phyloP scores from a whole-genome alignment of 2,329 filamentous ascomycete species.

The Helicocarpus griseus region DNA sequence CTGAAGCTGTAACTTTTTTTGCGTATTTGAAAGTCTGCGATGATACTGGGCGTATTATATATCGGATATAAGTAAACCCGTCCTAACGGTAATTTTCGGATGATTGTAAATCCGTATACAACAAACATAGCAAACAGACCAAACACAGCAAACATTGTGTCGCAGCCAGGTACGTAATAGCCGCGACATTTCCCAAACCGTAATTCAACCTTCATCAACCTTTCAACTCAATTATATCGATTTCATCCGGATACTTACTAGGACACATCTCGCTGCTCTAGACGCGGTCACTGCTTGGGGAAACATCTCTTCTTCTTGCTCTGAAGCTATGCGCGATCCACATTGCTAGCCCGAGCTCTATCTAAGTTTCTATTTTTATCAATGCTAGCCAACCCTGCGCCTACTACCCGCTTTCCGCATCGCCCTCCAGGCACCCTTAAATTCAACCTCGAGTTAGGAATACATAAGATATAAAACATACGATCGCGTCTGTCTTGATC shows the following conservation, averaged over 20 bases:
- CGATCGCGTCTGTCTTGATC: background rate
- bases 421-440: background rate
- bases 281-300: background rate
- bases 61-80: background rate
- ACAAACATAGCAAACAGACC: background rate
- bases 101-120: too few relatives aligned
- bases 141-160: background rate
- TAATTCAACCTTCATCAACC: too few relatives aligned
- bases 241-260: background rate
- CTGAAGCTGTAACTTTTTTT: too few relatives aligned
- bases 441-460: background rate
- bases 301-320: background rate
- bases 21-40: background rate
- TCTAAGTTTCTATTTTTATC: background rate
- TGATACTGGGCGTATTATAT: background rate
- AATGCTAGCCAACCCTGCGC: background rate
- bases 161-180: background rate
- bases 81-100: too few relatives aligned
- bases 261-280: background rate
- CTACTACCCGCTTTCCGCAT: background rate
- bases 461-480: too few relatives aligned
- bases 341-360: background rate
- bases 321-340: background rate
- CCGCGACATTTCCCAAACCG: background rate
- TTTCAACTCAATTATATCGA: too few relatives aligned